Conservation (phyloP, 495 filamentous ascomycete genomes). For the Bacidia gigantensis region DNA sequence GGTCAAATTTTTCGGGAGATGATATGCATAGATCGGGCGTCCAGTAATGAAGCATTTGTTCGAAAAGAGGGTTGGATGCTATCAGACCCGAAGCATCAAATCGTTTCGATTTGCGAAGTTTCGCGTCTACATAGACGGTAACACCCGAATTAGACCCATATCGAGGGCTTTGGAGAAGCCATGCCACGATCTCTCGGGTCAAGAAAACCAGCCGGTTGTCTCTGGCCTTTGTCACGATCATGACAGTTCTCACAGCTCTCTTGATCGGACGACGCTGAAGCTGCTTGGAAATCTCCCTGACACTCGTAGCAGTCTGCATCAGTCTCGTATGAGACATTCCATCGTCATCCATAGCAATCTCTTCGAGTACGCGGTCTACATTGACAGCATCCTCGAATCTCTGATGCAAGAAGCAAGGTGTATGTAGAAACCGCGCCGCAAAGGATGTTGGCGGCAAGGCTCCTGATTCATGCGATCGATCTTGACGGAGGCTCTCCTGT, state of each 20-base stretch:
- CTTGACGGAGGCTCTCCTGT: slow-evolving; percentile 35
- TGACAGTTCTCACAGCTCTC: slow-evolving; percentile 74
- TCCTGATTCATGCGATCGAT: slow-evolving; percentile 30
- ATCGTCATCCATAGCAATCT: slow-evolving; percentile 74
- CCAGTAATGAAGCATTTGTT: slow-evolving; percentile 81
- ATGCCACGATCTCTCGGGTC: slow-evolving; percentile 73
- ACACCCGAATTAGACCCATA: slow-evolving; percentile 70
- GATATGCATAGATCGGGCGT: slow-evolving; percentile 86
- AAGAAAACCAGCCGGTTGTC: slow-evolving; percentile 78
- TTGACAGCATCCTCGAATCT: slow-evolving; percentile 93
- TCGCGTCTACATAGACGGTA: slow-evolving; percentile 89
- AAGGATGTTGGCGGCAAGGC: slow-evolving; percentile 42
- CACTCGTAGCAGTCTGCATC: slow-evolving; percentile 86
- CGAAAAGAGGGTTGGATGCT: slow-evolving; percentile 54
- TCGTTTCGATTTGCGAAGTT: slow-evolving; percentile 70
- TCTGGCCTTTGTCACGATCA: slow-evolving; percentile 93
- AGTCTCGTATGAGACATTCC: slow-evolving; percentile 83
- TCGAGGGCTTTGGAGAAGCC: slow-evolving; percentile 71
- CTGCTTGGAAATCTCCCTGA: slow-evolving; percentile 89
- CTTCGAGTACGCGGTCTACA: slow-evolving; percentile 86
- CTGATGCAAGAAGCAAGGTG: slow-evolving; percentile 94
- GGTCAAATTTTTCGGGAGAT: slow-evolving; percentile 77
- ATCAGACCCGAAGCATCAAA: slow-evolving; percentile 67
- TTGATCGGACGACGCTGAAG: slow-evolving; percentile 78
- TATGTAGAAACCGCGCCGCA: slow-evolving; percentile 58